phyloP scores from a whole-genome alignment of 2,329 filamentous ascomycete species.

The Neoarthrinium moseri region DNA sequence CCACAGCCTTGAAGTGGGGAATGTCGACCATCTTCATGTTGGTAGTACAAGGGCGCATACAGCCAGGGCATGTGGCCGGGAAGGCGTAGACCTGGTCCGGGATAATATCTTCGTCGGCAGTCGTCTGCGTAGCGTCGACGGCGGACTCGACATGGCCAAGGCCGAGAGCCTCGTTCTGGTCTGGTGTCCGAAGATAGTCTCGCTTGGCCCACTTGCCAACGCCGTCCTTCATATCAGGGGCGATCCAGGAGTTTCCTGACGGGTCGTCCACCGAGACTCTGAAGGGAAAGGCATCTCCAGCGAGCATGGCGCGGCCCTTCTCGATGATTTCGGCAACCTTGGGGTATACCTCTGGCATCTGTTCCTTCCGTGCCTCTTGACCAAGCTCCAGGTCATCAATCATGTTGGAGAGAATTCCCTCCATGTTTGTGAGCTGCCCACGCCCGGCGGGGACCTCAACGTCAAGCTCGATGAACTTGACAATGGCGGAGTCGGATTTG shows the following conservation, averaged over 20 bases:
- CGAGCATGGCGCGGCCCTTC: slow-evolving; percentile 74
- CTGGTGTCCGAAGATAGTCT: slow-evolving; percentile 78
- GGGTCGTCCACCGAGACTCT: slow-evolving; percentile 85
- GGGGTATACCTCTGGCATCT: slow-evolving; percentile 73
- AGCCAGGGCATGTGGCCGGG: slow-evolving; percentile 88
- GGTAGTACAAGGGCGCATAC: slow-evolving; percentile 79
- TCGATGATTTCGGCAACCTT: slow-evolving; percentile 77
- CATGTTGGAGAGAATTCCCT: slow-evolving; percentile 79
- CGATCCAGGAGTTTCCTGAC: slow-evolving; percentile 94
- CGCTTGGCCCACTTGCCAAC: slow-evolving; percentile 86
- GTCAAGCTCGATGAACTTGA: slow-evolving; percentile 88
- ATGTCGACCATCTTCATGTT: slow-evolving; percentile 99
- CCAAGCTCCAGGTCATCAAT: slow-evolving; percentile 78
- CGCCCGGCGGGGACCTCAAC: slow-evolving; percentile 90
- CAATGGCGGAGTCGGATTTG: slow-evolving; percentile 83
- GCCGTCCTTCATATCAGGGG: slow-evolving; percentile 75
- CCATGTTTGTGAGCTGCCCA: slow-evolving; percentile 89
- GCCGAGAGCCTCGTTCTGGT: slow-evolving; percentile 85
- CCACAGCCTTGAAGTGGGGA: slow-evolving; percentile 95
- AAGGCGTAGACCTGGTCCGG: slow-evolving; percentile 93
- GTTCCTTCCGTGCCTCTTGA: slow-evolving; percentile 77
- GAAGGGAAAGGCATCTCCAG: slow-evolving; percentile 80
- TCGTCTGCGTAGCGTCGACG: slow-evolving; percentile 41
- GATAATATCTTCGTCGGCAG: slow-evolving; percentile 73
- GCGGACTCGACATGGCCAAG: slow-evolving; percentile 61